phyloP scores from a whole-genome alignment of 495 filamentous ascomycete species.

The Aspergillus kassunensis region DNA sequence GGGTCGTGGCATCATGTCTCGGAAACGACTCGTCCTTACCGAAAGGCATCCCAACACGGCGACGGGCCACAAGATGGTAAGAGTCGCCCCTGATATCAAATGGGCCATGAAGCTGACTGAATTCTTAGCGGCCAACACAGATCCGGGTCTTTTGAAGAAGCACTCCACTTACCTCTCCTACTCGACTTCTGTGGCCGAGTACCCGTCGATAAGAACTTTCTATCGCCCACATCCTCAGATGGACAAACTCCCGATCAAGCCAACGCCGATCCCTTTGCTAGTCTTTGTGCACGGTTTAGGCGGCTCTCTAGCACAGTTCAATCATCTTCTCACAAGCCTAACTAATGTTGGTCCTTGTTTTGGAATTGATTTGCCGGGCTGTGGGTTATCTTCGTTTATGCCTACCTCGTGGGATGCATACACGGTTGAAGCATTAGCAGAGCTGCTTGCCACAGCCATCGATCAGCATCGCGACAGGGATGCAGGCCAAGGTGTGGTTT shows the following conservation, averaged over 20 bases:
- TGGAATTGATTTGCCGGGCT: conserved; percentile 86
- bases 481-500: conserved; percentile 67
- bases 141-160: conserved; percentile 74
- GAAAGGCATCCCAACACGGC: conserved; percentile 21
- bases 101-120: conserved; percentile 7
- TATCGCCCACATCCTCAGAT: conserved; percentile 76
- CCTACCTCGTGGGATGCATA: conserved; percentile 76
- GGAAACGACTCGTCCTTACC: conserved; percentile 14
- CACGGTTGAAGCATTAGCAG: conserved; percentile 66
- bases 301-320: conserved; percentile 84
- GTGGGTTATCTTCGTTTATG: conserved; percentile 70
- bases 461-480: conserved; percentile 61
- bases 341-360: conserved; percentile 84
- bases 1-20: conserved; percentile 33
- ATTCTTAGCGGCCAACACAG: conserved; percentile 43
- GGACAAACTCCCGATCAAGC: conserved; percentile 66
- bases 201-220: conserved; percentile 77
- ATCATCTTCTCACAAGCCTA: conserved; percentile 74
- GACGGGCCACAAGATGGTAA: conserved; percentile 33
- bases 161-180: conserved; percentile 69
- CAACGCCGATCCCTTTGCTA: conserved; percentile 72
- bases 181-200: conserved; percentile 64
- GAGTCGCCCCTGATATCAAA: background rate
- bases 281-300: conserved; percentile 93
- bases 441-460: conserved; percentile 70